These are phyloP conservation scores for Triticum turgidum DNA, from an alignment of 176 grass and related monocot species.

Conservation along the genomic window DNA sequence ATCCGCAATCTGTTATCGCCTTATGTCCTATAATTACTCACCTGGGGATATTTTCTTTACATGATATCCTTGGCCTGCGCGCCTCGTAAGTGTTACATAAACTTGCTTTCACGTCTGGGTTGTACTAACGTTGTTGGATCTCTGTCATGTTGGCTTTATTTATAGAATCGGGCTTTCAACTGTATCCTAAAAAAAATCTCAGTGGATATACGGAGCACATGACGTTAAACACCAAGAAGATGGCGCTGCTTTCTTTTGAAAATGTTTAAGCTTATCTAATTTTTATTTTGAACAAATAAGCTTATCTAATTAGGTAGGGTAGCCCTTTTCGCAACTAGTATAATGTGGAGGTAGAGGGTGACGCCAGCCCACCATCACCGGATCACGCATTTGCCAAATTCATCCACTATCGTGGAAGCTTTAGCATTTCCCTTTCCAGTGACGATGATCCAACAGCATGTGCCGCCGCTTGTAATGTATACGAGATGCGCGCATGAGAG, in stretches of 20 bases:
- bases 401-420: not conserved
- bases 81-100: too few relatives aligned
- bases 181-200: too few relatives aligned
- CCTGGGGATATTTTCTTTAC: too few relatives aligned
- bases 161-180: too few relatives aligned
- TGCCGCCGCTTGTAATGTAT: not conserved
- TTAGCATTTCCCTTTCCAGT: not conserved
- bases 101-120: too few relatives aligned
- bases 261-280: not conserved
- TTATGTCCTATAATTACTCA: too few relatives aligned
- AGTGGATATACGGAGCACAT: not conserved
- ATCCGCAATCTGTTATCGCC: too few relatives aligned
- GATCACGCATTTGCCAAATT: not conserved
- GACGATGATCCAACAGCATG: not conserved
- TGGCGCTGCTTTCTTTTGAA: not conserved
- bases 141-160: too few relatives aligned
- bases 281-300: not conserved
- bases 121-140: too few relatives aligned
- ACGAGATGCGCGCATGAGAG: not conserved
- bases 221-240: not conserved
- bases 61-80: too few relatives aligned
- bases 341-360: constrained; percentile 21
- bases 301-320: constrained; percentile 23
- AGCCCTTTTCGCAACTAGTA: not conserved
- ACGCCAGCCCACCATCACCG: not conserved